A percentile compares a stretch with the other conserved stretches of the same genome.
Evolutionary conservation across 441 rosid genomes (phyloP).

Genomic region (Eugenia klotzschiana): DNA sequence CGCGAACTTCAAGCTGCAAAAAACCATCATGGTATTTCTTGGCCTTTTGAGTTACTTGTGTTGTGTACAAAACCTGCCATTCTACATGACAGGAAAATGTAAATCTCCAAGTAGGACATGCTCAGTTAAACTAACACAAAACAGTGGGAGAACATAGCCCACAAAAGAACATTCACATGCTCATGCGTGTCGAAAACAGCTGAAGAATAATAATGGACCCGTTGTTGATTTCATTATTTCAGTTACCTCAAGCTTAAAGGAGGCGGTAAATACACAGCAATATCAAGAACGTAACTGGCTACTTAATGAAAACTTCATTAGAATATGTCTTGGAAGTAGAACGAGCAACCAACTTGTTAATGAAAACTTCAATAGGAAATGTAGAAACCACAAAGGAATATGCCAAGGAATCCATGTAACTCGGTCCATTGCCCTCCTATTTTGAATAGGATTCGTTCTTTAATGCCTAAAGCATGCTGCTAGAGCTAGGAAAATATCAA

Average conservation of each 20-base stretch:
- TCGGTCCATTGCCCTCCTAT: not conserved
- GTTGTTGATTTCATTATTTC: not conserved
- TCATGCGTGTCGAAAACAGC: not conserved
- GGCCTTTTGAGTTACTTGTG: constrained; percentile 37
- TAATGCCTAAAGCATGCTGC: not conserved
- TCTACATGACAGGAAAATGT: not conserved
- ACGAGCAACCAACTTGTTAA: not conserved
- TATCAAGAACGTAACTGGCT: not conserved
- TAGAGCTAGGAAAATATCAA: not conserved
- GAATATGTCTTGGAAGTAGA: not conserved
- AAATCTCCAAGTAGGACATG: not conserved
- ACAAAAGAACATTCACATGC: not conserved
- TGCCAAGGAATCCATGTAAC: not conserved
- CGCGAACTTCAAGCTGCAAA: constrained; percentile 11
- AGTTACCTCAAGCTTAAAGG: not conserved
- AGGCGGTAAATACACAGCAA: not conserved
- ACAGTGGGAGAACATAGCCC: not conserved
- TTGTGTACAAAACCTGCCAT: constrained; percentile 33
- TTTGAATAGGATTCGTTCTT: not conserved
- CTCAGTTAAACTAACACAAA: not conserved
- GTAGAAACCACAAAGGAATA: not conserved
- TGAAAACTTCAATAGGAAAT: not conserved
- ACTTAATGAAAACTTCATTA: no score
- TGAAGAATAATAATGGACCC: no score
- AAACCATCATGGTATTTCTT: constrained; percentile 54